Percentiles rank a stretch among this genome's conserved stretches.
Evolutionary conservation across 139 green algal genomes (phyloP).

Genomic region (Parachlorella kessleri): DNA sequence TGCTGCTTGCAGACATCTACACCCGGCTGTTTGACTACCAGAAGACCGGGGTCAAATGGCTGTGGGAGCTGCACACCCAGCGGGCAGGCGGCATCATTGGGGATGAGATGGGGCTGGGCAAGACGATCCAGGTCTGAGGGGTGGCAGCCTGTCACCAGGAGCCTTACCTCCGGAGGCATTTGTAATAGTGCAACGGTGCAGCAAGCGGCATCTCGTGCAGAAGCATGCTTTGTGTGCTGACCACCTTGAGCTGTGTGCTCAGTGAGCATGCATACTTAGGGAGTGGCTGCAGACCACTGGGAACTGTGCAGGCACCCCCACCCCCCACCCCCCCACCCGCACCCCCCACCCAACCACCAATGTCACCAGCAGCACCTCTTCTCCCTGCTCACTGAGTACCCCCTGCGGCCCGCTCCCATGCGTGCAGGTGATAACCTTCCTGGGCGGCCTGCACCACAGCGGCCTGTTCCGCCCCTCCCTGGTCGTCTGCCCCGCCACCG

Average conservation of each 20-base stretch:
- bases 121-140: conserved; percentile 52
- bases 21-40: conserved; percentile 92
- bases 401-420: no score
- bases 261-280: no score
- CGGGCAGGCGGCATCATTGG: conserved; percentile 91
- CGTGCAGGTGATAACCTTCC: conserved; percentile 80
- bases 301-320: no score
- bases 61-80: conserved; percentile 98
- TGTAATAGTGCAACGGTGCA: no score
- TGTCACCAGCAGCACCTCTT: background rate
- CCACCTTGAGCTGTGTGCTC: no score
- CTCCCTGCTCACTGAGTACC: no score
- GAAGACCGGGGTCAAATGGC: conserved; percentile 92
- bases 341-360: conserved; percentile 1
- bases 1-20: conserved; percentile 56
- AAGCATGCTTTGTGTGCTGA: no score
- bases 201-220: no score
- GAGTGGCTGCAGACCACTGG: no score
- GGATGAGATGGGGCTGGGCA: conserved; percentile 72
- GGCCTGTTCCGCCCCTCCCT: conserved; percentile 80
- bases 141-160: no score
- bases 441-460: conserved; percentile 78
- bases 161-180: no score
- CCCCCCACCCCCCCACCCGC: no score
- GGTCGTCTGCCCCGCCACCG: conserved; percentile 91